Evolutionary conservation across 306 rosid species (phyloP).

Genomic region (Quercus mongolica): DNA sequence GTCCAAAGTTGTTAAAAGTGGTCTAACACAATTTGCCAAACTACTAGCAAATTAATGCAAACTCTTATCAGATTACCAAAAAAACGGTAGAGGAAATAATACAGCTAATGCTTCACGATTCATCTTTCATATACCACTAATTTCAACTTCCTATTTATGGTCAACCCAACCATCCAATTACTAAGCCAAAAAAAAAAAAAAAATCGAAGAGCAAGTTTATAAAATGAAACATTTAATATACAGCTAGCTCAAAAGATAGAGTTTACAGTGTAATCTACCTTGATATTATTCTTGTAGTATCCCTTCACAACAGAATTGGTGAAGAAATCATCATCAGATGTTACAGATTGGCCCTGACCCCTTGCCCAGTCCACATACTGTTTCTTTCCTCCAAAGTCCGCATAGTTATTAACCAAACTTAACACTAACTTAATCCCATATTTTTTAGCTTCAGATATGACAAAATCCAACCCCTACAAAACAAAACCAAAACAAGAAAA

Average conservation of each 20-base stretch:
- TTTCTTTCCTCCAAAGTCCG: slow-evolving; percentile 72
- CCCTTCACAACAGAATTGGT: slow-evolving; percentile 62
- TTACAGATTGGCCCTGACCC: slow-evolving; percentile 61
- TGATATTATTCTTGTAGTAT: slow-evolving; percentile 80
- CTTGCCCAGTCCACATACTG: slow-evolving; percentile 95
- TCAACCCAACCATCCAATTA: neutral
- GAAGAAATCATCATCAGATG: slow-evolving; percentile 83
- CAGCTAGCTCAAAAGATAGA: neutral
- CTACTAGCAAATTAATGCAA: neutral
- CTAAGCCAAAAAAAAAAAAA: neutral
- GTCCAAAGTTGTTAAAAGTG: neutral
- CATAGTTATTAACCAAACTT: slow-evolving; percentile 88
- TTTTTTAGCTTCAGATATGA: slow-evolving; percentile 60
- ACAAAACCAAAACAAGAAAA: neutral
- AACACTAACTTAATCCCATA: slow-evolving; percentile 71
- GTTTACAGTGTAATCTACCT: slow-evolving; percentile 26
- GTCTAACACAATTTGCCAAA: neutral
- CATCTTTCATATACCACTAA: neutral
- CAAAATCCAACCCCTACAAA: slow-evolving; percentile 80
- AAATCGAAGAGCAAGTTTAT: neutral
- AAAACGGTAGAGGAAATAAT: neutral
- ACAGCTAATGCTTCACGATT: neutral
- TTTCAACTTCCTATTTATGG: neutral
- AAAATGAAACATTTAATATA: neutral
- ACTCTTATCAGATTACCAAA: neutral